These are phyloP conservation scores for carrot (Daucus carota) DNA, from an alignment of 129 eudicot genomes.

Conservation along the genomic window DH1_v3.0 NC_030386.2:5141001-5141500, in stretches of 20 bases:
- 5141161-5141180: conserved; percentile 5
- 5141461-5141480: conserved; percentile 80
- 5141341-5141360: conserved; percentile 90
- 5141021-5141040: conserved; percentile 59
- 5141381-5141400: conserved; percentile 59
- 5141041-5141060: conserved; percentile 20
- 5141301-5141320: conserved; percentile 75
- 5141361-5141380: conserved; percentile 76
- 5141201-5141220: conserved; percentile 60
- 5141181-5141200: conserved; percentile 47
- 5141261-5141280: conserved; percentile 91
- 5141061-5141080: conserved; percentile 59
- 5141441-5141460: conserved; percentile 96
- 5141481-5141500: conserved; percentile 76
- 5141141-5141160: conserved; percentile 4
- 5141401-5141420: conserved; percentile 45
- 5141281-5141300: conserved; percentile 87
- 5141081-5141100: conserved; percentile 85
- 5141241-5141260: conserved; percentile 63
- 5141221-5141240: conserved; percentile 63
- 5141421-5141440: conserved; percentile 74
- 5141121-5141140: conserved; percentile 56
- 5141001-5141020: conserved; percentile 18
- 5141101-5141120: conserved; percentile 85
- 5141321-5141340: conserved; percentile 91